Percentiles rank a stretch among this genome's conserved stretches.
These are phyloP conservation scores for Ophiocordyceps camponoti-floridani DNA, from an alignment of 2,329 filamentous ascomycete species.

Conservation along the genomic window DNA sequence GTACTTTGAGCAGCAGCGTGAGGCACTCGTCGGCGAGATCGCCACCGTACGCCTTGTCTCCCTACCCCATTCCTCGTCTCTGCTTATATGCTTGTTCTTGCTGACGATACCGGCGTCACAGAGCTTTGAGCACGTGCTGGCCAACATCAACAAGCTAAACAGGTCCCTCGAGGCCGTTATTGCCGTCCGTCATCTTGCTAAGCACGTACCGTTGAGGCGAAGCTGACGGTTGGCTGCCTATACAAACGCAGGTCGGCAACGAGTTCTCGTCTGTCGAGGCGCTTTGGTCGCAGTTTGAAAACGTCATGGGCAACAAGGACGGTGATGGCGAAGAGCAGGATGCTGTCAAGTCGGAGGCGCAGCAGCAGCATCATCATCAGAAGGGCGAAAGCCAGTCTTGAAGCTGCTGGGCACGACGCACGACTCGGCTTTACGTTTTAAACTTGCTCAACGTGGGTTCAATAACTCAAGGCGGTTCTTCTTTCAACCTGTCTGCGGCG, in stretches of 20 bases:
- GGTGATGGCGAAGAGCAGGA: too few species aligned
- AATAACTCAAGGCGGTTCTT: neutral
- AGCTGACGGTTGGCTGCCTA: too few species aligned
- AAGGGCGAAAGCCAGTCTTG: too few species aligned
- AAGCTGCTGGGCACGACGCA: too few species aligned
- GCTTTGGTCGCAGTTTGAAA: constrained; percentile 93
- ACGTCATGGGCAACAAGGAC: constrained; percentile 67
- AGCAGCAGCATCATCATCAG: too few species aligned
- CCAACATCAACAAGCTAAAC: constrained; percentile 92
- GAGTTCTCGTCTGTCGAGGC: constrained; percentile 96
- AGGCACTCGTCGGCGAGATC: constrained; percentile 53
- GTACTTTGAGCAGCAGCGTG: constrained; percentile 63
- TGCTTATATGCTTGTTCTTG: neutral
- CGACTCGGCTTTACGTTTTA: too few species aligned
- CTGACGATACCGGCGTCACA: constrained; percentile 9
- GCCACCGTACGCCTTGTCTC: constrained; percentile 33
- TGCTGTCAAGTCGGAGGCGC: too few species aligned
- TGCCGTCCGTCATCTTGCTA: constrained; percentile 36
- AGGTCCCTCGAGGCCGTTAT: constrained; percentile 82
- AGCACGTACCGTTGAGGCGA: too few species aligned
- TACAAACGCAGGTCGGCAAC: constrained; percentile 53
- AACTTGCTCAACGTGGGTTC: too few species aligned
- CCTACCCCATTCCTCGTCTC: neutral
- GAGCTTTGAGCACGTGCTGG: constrained; percentile 77
- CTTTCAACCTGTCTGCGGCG: constrained; percentile 1